Conservation (phyloP, 805 yeast genomes). For the Soucietia sequanensis region DNA sequence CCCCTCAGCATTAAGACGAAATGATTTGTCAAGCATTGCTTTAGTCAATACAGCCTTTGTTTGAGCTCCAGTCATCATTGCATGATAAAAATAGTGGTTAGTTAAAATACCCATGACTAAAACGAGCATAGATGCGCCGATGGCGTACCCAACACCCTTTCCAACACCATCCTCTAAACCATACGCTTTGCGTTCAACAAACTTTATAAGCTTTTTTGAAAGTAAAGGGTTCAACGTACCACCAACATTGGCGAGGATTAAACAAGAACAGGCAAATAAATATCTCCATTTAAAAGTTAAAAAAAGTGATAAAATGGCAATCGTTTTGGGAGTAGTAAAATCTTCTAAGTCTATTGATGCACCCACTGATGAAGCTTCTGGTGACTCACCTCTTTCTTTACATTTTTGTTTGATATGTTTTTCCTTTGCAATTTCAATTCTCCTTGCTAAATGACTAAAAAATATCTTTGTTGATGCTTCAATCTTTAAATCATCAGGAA, state of each 20-base stretch:
- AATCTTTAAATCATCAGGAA: conserved; percentile 35
- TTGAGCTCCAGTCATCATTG: conserved; percentile 67
- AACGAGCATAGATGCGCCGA: conserved; percentile 34
- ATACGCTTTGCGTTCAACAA: conserved; percentile 26
- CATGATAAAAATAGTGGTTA: conserved; percentile 62
- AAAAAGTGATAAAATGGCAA: conserved; percentile 22
- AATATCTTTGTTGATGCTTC: conserved; percentile 29
- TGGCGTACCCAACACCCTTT: conserved; percentile 40
- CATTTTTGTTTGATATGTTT: conserved; percentile 23
- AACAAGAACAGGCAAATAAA: conserved; percentile 25
- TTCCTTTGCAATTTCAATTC: conserved; percentile 19
- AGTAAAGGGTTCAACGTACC: conserved; percentile 34
- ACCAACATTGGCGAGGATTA: conserved; percentile 20
- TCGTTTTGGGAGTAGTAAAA: conserved; percentile 23
- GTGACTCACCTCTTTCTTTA: conserved; percentile 25
- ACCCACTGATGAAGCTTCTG: conserved; percentile 18
- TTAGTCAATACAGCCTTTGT: conserved; percentile 70
- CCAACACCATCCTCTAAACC: conserved; percentile 27
- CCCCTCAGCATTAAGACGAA: conserved; percentile 56
- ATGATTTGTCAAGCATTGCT: conserved; percentile 66
- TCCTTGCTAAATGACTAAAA: conserved; percentile 15
- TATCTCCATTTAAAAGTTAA: conserved; percentile 32
- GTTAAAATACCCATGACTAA: conserved; percentile 33
- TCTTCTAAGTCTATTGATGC: conserved; percentile 28
- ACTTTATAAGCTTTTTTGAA: conserved; percentile 34